Conservation (phyloP, 2,329 filamentous ascomycete species). For the Aspergillus tanneri region DNA sequence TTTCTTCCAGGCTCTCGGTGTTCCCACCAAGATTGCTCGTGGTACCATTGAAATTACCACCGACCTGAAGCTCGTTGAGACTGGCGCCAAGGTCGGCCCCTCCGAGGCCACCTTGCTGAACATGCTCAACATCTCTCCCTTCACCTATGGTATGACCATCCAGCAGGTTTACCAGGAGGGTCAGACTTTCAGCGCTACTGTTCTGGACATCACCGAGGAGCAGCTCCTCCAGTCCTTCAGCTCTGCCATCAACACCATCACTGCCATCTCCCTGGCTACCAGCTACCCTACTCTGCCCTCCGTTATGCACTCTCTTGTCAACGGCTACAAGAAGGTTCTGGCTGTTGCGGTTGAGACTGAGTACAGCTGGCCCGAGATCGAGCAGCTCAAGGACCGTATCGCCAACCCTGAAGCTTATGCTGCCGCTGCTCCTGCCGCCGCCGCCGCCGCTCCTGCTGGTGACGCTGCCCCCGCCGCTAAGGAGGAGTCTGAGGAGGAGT, state of each 20-base stretch:
- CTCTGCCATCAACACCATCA: slow-evolving; percentile 80
- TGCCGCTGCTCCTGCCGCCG: slow-evolving; percentile 70
- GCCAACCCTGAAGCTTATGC: slow-evolving; percentile 98
- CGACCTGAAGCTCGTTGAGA: slow-evolving; percentile 97
- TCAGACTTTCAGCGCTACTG: slow-evolving; percentile 80
- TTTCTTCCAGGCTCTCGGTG: slow-evolving; percentile 99
- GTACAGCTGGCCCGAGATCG: slow-evolving; percentile 90
- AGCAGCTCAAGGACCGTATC: slow-evolving; percentile 98
- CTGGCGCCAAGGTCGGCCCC: slow-evolving; percentile 89
- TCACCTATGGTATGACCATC: slow-evolving; percentile 98
- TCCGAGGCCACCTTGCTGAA: slow-evolving; percentile 98
- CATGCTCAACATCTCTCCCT: slow-evolving; percentile 99
- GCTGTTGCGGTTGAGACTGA: slow-evolving; percentile 88
- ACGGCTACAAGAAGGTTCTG: slow-evolving; percentile 93
- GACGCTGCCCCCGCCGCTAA: slow-evolving; percentile 55
- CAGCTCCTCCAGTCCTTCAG: slow-evolving; percentile 85
- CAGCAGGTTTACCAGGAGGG: slow-evolving; percentile 96
- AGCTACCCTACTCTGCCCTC: slow-evolving; percentile 97
- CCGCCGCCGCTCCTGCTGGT: slow-evolving; percentile 53
- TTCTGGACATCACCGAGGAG: slow-evolving; percentile 92
- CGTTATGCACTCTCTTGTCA: slow-evolving; percentile 93
- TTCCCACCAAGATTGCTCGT: slow-evolving; percentile 99
- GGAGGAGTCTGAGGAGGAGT: slow-evolving; percentile 65
- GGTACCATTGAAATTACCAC: slow-evolving; percentile 99
- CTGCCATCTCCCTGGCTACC: slow-evolving; percentile 84